These are phyloP conservation scores for Trichocladium antarcticum DNA, from an alignment of 495 filamentous ascomycete genomes.

Conservation along the genomic window DNA sequence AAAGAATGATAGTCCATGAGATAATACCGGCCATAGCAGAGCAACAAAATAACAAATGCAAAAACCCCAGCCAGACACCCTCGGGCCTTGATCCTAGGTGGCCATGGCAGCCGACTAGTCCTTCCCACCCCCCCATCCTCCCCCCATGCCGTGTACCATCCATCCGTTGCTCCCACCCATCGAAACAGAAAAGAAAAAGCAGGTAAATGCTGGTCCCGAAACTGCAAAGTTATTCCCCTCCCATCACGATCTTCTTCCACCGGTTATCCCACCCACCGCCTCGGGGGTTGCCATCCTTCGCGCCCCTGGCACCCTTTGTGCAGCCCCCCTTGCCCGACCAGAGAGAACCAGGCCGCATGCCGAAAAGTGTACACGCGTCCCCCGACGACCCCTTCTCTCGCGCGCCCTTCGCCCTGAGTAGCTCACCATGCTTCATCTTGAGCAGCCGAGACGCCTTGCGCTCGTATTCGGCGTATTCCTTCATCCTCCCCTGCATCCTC, in stretches of 20 bases:
- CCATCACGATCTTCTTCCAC: conserved; percentile 18
- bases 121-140: neutral
- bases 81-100: neutral
- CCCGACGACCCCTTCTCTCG: neutral
- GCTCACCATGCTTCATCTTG: conserved; percentile 21
- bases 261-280: neutral
- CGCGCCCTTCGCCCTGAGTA: neutral
- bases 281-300: neutral
- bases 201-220: neutral
- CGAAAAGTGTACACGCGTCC: neutral
- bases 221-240: neutral
- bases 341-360: neutral
- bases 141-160: conserved; percentile 1
- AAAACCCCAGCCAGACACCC: conserved; percentile 4
- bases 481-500: conserved; percentile 29
- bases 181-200: neutral
- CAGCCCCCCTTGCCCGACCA: conserved; percentile 1
- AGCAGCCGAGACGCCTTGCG: conserved; percentile 29
- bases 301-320: neutral
- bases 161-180: neutral
- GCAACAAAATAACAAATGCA: neutral
- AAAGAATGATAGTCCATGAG: neutral
- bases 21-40: neutral
- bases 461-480: conserved; percentile 33
- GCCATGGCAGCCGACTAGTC: neutral